A percentile compares a stretch with the other conserved stretches of the same genome.
Evolutionary conservation across 345 rosid genomes (phyloP).

Genomic region (Gossypium longicalyx): DNA sequence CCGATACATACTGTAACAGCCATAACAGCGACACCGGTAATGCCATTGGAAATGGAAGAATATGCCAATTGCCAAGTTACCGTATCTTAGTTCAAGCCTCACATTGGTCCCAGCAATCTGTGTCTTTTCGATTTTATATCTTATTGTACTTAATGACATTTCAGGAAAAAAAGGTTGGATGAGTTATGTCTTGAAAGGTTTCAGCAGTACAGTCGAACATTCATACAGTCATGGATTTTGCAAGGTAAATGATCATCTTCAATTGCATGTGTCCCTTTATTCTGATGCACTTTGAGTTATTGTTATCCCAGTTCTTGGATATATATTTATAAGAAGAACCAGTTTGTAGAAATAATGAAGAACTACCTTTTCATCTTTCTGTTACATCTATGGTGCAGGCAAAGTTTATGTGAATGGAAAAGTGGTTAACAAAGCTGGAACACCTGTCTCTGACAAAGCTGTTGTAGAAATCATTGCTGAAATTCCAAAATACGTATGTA

Average conservation of each 20-base stretch:
- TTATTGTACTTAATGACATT: slow-evolving; percentile 1
- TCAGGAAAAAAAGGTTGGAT: slow-evolving; percentile 81
- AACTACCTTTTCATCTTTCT: slow-evolving; percentile 10
- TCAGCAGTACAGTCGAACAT: slow-evolving; percentile 77
- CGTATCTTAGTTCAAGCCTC: neutral
- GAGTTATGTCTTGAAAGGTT: slow-evolving; percentile 91
- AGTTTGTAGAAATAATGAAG: neutral
- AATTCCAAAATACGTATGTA: slow-evolving; percentile 96
- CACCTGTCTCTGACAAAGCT: slow-evolving; percentile 61
- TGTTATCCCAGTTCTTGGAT: neutral
- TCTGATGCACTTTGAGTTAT: neutral
- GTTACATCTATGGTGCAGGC: slow-evolving; percentile 36
- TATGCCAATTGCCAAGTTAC: neutral
- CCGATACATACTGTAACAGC: neutral
- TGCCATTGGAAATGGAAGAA: neutral
- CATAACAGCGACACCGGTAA: neutral
- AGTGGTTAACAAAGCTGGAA: slow-evolving; percentile 80
- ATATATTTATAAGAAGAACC: neutral
- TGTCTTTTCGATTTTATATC: neutral
- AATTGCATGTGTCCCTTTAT: neutral
- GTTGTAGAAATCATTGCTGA: slow-evolving; percentile 72
- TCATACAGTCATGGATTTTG: slow-evolving; percentile 83
- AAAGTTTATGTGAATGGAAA: slow-evolving; percentile 90
- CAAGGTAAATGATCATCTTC: slow-evolving; percentile 53
- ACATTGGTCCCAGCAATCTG: neutral